These are phyloP conservation scores for Trichaptum fuscoviolaceum DNA, from an alignment of 768 basidiomycete species.

Conservation along the genomic window DNA sequence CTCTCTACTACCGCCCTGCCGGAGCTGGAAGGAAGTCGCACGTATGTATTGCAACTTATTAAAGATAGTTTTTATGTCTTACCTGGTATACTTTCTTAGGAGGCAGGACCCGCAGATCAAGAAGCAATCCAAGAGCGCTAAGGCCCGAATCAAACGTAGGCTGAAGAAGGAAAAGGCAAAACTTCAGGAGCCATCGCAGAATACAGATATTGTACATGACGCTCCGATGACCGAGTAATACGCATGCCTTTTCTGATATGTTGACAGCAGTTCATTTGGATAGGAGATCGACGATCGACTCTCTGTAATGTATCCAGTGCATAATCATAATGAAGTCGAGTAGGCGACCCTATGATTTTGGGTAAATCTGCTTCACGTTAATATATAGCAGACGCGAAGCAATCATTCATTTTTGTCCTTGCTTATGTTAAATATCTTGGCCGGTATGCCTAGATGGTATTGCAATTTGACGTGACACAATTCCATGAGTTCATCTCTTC, in stretches of 20 bases:
- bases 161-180: slow-evolving; percentile 25
- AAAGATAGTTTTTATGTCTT: slow-evolving; percentile 11
- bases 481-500: too few relatives aligned
- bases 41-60: slow-evolving; percentile 34
- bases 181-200: neutral
- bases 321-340: too few relatives aligned
- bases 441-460: too few relatives aligned
- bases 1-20: slow-evolving; percentile 44
- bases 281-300: too few relatives aligned
- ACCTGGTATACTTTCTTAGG: slow-evolving; percentile 4
- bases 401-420: too few relatives aligned
- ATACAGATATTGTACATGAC: neutral
- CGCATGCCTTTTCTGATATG: neutral
- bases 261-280: too few relatives aligned
- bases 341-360: too few relatives aligned
- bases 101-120: slow-evolving; percentile 54
- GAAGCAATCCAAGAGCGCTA: slow-evolving; percentile 53
- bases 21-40: slow-evolving; percentile 33
- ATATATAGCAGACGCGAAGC: too few relatives aligned
- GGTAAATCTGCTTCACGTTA: too few relatives aligned
- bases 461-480: too few relatives aligned
- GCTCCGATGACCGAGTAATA: neutral
- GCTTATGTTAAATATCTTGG: too few relatives aligned
- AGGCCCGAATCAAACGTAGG: slow-evolving; percentile 46
- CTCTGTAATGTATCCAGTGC: too few relatives aligned